Evolutionary conservation across 23 red algal genomes (phyloP), one percentile per base, ranked within the genome.

Genomic region (Pyropia yezoensis): DNA sequence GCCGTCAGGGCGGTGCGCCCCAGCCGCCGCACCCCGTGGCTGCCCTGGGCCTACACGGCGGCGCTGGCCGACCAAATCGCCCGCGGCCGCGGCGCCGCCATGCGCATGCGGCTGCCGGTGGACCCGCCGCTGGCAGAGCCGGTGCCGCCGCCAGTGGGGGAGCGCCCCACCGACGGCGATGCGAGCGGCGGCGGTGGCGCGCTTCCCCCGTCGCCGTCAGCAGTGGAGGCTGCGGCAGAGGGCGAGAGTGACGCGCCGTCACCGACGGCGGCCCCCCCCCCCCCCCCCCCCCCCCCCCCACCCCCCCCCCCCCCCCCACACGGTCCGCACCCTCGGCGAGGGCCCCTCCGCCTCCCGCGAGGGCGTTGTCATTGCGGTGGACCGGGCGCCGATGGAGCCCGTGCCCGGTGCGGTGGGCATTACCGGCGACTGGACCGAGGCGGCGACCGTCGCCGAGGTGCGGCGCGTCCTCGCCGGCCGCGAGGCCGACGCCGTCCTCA

Each of bases 401-500:
- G 62, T 93, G 24, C 13, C 61, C 16, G 88, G 88, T 2, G 88
- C 79, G 2, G 58, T 61, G 11, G 70, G 76, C 54, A 62, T 93
- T 16, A 64, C 59, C 30, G 88, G 78, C 12, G 65, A 77, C 73
- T 30, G 83, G 45, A 18, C 19, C 1, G 63, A 72, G 11, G 61
- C 29, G 32, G 52, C 52, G 17, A 70, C 63, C 49, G 29, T 67
- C 25, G 18, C 60, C 7, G 54, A 69, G 27, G 70, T 92, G 18
- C 49, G 30, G 30, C 51, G 63, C 20, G 70, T 61, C 15, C 62
- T 92, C 22, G 19, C 59, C 49, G 77, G 78, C 2, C 49, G 76
- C 34, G 78, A 83, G 50, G 78, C 77, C 14, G 88, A 93, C 67
- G 78, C 68, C 18, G 66, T 93, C 18, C 18, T 93, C 15, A 73